Percentiles rank a stretch among this genome's conserved stretches.
Evolutionary conservation across 345 rosid species (phyloP).

Genomic region (Arabidopsis arenosa): DNA sequence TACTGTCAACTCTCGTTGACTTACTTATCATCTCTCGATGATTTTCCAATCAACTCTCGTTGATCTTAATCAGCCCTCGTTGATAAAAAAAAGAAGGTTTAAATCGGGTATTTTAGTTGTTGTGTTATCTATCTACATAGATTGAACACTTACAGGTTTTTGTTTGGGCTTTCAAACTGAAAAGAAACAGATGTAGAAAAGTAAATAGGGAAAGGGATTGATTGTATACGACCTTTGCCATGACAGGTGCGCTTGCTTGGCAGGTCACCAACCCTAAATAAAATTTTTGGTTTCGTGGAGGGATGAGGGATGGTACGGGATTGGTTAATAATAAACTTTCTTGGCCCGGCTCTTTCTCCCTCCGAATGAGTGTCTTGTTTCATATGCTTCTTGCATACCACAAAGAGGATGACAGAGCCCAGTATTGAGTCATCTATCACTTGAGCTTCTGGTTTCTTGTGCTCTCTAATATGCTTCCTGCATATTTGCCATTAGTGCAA

Average conservation of each 20-base stretch:
- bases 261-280: slow-evolving; percentile 18
- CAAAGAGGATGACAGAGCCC: background rate
- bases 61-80: too few relatives aligned
- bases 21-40: too few relatives aligned
- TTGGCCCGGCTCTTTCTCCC: slow-evolving; percentile 18
- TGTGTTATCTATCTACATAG: too few relatives aligned
- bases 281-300: slow-evolving; percentile 10
- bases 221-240: slow-evolving; percentile 33
- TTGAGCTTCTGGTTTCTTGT: background rate
- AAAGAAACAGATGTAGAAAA: background rate
- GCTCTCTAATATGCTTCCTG: slow-evolving; percentile 3
- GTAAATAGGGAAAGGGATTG: background rate
- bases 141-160: too few relatives aligned
- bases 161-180: slow-evolving; percentile 8
- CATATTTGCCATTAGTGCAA: slow-evolving; percentile 6
- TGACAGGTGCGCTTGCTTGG: slow-evolving; percentile 44
- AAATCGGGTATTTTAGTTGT: too few relatives aligned
- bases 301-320: slow-evolving; percentile 24
- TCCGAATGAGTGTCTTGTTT: background rate
- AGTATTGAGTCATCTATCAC: background rate
- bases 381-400: background rate
- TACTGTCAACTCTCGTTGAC: too few relatives aligned
- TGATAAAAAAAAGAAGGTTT: too few relatives aligned
- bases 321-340: background rate
- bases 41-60: too few relatives aligned